These are phyloP conservation scores for Aspergillus carlsbadensis DNA, from an alignment of 495 filamentous ascomycete species.

Conservation along the genomic window DNA sequence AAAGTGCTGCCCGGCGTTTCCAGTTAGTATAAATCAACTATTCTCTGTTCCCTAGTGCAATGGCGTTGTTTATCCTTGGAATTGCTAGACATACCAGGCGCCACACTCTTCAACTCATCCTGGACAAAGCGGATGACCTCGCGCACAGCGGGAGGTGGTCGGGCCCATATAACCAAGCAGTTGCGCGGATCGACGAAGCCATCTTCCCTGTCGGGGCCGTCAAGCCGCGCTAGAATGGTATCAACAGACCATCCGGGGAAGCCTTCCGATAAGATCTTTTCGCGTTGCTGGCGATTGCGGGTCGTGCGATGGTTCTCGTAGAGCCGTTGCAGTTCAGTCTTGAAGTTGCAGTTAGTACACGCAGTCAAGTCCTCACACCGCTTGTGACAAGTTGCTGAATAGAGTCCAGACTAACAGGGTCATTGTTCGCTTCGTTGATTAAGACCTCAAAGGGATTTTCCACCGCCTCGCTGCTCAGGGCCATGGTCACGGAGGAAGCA, in stretches of 20 bases:
- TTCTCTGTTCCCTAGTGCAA: no score
- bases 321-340: slow-evolving; percentile 57
- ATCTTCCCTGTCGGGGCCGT: slow-evolving; percentile 59
- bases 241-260: no score
- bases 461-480: no score
- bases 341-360: no score
- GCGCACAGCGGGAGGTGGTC: slow-evolving; percentile 65
- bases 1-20: slow-evolving; percentile 40
- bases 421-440: no score
- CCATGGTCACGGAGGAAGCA: no score
- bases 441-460: no score
- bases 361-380: no score
- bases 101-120: slow-evolving; percentile 52
- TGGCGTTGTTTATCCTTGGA: no score
- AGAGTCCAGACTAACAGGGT: no score
- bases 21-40: no score
- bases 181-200: slow-evolving; percentile 68
- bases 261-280: slow-evolving; percentile 61
- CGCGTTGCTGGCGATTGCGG: slow-evolving; percentile 70
- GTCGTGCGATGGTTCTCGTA: slow-evolving; percentile 68
- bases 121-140: slow-evolving; percentile 65
- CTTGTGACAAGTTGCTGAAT: no score
- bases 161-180: slow-evolving; percentile 83
- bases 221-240: slow-evolving; percentile 41
- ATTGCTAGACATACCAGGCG: slow-evolving; percentile 58